Evolutionary conservation across 1,284 basidiomycete species (phyloP), one percentile per base, ranked within the genome.

Genomic region (Pseudozyma pruni): DNA sequence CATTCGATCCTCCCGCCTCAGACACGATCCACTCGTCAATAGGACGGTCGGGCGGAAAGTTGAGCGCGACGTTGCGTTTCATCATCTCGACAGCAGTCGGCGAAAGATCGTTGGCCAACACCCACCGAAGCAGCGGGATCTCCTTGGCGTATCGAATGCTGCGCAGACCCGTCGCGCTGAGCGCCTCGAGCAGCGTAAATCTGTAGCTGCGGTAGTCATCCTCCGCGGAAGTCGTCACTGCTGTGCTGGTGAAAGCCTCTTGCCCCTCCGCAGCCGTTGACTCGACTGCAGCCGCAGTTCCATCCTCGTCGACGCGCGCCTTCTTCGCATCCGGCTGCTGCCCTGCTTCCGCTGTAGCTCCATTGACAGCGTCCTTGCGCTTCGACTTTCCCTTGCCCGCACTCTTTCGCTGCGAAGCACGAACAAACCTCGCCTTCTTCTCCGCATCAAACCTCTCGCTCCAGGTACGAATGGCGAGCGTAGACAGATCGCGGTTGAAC

Each of bases 61-160:
- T 99, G 67, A 93, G 87, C n/a, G 89, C 88, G 1, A 97, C 87
- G 77, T 99, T 99, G 45, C 90, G 86, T 69, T 86, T 88, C 88
- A 98, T 98, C 4, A 92, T 92, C 58, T 88, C 89, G 4, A 90
- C 90, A 0, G 95, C 96, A 2, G 89, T 87, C 0, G 90, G 86
- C 0, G 91, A 94, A 7, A 97, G 83, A 83, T 98, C 95, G 81
- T 98, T 98, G 10, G 96, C 95, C 71, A 97, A 89, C 29, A 99
- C 89, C 54, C 62, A 94, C 91, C 89, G 91, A 64, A 94, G 88
- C 34, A 91, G 86, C 1, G 95, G 94, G 10, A 99, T 94, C 84
- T 99, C 95, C 76, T 97, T 94, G 0, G 95, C 95, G 81, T 98
- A 98, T 29, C 95, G 91, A 67, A 99, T 98, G 4, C 94, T 91